These are phyloP conservation scores for Auricularia heimuer DNA, from an alignment of 768 basidiomycete species.

Conservation along the genomic window DNA sequence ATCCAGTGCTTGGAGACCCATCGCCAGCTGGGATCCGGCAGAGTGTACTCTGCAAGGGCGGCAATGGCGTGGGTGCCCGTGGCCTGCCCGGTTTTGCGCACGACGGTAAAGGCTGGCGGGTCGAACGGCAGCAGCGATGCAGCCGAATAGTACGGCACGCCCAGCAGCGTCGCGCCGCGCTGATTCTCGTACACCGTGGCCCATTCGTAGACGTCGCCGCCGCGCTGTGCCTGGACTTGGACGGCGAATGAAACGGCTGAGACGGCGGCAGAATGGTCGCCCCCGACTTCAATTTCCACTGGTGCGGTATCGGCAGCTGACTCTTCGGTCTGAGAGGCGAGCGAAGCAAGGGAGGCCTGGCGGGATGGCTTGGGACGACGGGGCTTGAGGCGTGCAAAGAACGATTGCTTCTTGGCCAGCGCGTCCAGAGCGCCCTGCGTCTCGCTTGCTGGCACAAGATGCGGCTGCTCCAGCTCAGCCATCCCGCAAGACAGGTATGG, in stretches of 20 bases:
- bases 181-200: constrained; percentile 77
- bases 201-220: constrained; percentile 59
- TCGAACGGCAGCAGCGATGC: constrained; percentile 61
- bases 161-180: constrained; percentile 65
- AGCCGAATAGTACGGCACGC: constrained; percentile 60
- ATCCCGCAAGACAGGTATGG: too few relatives aligned
- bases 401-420: neutral
- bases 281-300: neutral
- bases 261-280: neutral
- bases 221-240: constrained; percentile 3
- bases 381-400: neutral
- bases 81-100: constrained; percentile 18
- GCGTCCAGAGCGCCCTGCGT: neutral
- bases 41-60: constrained; percentile 51
- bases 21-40: constrained; percentile 72
- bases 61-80: constrained; percentile 30
- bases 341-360: too few relatives aligned
- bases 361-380: neutral
- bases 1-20: constrained; percentile 79
- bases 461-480: too few relatives aligned
- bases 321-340: neutral
- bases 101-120: constrained; percentile 64
- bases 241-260: neutral
- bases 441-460: too few relatives aligned
- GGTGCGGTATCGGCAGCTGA: neutral